phyloP scores from a whole-genome alignment of 805 yeast genomes.

The Candida boleticola region DNA sequence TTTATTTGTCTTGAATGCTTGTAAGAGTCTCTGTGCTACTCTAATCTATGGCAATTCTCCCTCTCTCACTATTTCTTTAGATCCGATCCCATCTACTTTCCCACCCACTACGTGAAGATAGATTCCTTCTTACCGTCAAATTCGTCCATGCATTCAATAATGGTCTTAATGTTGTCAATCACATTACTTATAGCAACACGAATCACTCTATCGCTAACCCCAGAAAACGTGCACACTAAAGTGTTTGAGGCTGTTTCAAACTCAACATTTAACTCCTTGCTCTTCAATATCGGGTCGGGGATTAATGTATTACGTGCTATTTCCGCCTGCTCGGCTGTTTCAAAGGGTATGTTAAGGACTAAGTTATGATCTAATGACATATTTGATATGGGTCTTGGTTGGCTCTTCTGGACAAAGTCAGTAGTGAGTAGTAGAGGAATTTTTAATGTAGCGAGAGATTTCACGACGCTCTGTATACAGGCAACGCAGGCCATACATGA shows the following conservation, averaged over 20 bases:
- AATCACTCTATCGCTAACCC: constrained; percentile 69
- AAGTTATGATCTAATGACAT: constrained; percentile 7
- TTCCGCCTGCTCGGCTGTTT: constrained; percentile 52
- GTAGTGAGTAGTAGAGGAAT: too few relatives aligned
- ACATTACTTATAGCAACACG: constrained; percentile 83
- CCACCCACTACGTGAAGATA: background rate
- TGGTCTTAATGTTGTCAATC: constrained; percentile 71
- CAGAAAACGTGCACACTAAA: constrained; percentile 51
- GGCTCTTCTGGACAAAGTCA: too few relatives aligned
- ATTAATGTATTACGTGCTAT: constrained; percentile 60
- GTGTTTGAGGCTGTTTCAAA: constrained; percentile 35
- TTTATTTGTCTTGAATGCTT: too few relatives aligned
- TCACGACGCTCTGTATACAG: too few relatives aligned
- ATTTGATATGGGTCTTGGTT: too few relatives aligned
- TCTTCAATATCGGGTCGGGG: constrained; percentile 82
- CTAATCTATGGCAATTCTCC: too few relatives aligned
- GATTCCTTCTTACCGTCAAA: constrained; percentile 42
- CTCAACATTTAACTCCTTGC: constrained; percentile 55
- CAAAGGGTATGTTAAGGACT: constrained; percentile 62
- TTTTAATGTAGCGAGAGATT: too few relatives aligned
- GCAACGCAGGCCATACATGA: too few relatives aligned
- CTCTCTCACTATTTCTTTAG: too few relatives aligned
- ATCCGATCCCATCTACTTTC: too few relatives aligned
- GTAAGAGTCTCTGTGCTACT: too few relatives aligned
- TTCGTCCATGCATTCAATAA: constrained; percentile 77